Conservation (phyloP, 2,329 filamentous ascomycete genomes). For the Alternaria tenuissima region DNA sequence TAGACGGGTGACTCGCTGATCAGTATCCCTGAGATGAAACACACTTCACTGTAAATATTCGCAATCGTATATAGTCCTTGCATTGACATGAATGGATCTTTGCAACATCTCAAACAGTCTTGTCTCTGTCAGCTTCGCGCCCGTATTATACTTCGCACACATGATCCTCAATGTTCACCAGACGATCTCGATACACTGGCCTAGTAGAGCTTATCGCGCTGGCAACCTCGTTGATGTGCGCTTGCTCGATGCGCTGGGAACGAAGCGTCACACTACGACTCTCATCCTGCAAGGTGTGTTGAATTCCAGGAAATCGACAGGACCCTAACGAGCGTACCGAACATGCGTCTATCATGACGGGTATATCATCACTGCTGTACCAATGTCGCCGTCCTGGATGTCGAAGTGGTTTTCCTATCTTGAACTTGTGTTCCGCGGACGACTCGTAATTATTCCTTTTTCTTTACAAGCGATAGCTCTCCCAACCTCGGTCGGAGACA, state of each 20-base stretch:
- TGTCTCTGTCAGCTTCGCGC: not conserved
- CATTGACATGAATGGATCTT: not conserved
- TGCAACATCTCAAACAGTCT: not conserved
- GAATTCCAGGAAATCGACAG: not conserved
- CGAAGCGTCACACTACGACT: no score
- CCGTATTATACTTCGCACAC: not conserved
- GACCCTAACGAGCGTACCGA: not conserved
- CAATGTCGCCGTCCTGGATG: not conserved
- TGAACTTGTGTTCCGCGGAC: not conserved
- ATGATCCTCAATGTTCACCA: not conserved
- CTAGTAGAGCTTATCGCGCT: not conserved
- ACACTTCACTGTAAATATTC: conserved; percentile 19
- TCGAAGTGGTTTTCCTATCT: not conserved
- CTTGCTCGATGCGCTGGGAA: not conserved
- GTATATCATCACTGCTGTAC: not conserved
- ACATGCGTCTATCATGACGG: not conserved
- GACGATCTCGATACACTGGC: not conserved
- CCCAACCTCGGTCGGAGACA: not conserved
- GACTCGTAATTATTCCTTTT: not conserved
- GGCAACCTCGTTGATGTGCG: not conserved
- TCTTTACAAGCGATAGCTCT: not conserved
- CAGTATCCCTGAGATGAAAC: not conserved
- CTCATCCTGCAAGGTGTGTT: not conserved
- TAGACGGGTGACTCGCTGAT: conserved; percentile 13
- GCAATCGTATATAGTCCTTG: conserved; percentile 10